Conservation (phyloP, 129 eudicot genomes). For the Kitagawia praeruptora region DNA sequence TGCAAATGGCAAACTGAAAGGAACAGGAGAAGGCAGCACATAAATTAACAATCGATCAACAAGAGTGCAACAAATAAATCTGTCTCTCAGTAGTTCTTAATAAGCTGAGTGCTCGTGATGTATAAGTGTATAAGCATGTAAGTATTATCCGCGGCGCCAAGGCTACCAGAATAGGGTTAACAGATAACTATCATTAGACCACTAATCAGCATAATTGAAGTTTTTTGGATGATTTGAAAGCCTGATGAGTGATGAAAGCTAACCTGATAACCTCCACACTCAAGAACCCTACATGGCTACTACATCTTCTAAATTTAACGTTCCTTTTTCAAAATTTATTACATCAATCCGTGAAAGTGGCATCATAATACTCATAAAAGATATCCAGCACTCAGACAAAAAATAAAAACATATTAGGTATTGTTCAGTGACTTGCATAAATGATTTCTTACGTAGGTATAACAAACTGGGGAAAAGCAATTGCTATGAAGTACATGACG, state of each 20-base stretch:
- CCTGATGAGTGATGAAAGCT: neutral
- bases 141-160: neutral
- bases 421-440: neutral
- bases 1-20: neutral
- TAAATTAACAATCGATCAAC: neutral
- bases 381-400: neutral
- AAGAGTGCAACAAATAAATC: neutral
- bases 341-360: neutral
- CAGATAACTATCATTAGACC: neutral
- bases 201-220: neutral
- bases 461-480: neutral
- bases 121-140: neutral
- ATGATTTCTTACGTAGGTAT: neutral
- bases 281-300: neutral
- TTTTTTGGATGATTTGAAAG: neutral
- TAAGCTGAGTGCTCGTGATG: neutral
- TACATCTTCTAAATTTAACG: neutral
- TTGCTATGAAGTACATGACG: constrained; percentile 3
- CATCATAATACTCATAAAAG: neutral
- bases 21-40: neutral
- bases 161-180: neutral
- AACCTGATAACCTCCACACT: neutral
- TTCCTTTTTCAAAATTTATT: neutral
- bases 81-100: neutral
- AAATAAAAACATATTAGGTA: neutral